Conservation (phyloP, 2,329 filamentous ascomycete species). For the Diaporthe helianthi region DNA sequence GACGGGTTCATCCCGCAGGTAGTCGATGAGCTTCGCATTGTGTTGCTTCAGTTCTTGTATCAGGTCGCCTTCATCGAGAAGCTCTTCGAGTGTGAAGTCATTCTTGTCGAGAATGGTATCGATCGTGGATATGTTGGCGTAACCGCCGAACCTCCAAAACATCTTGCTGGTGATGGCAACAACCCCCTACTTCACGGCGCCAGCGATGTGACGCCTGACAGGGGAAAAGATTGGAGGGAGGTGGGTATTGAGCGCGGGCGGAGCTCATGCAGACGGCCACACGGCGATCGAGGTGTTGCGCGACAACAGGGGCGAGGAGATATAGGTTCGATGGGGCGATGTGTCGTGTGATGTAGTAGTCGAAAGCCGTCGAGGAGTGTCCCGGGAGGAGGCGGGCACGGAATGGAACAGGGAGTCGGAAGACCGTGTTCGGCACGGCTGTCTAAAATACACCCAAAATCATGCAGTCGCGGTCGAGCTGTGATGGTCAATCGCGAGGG, state of each 20-base stretch:
- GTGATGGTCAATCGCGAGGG: constrained; percentile 24
- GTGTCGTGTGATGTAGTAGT: not conserved
- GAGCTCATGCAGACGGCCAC: constrained; percentile 29
- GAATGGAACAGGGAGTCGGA: constrained; percentile 3
- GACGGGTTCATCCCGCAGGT: constrained; percentile 84
- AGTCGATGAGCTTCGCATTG: constrained; percentile 97
- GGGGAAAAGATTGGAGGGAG: constrained; percentile 22
- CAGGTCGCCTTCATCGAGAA: constrained; percentile 93
- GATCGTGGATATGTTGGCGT: constrained; percentile 96
- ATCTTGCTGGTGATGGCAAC: constrained; percentile 65
- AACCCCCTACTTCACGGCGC: constrained; percentile 41
- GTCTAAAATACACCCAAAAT: constrained; percentile 30
- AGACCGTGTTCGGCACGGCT: constrained; percentile 21
- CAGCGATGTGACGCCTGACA: constrained; percentile 34
- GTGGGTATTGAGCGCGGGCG: constrained; percentile 18
- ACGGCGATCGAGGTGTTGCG: constrained; percentile 2
- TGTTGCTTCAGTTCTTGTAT: constrained; percentile 98
- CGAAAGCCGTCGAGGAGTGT: not conserved
- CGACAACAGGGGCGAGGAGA: not conserved
- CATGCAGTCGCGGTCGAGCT: constrained; percentile 26
- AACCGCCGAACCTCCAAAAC: constrained; percentile 99
- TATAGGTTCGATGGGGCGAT: constrained; percentile 6
- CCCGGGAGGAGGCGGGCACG: constrained; percentile 4
- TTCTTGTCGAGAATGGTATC: constrained; percentile 97
- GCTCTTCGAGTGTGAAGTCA: constrained; percentile 92